These are phyloP conservation scores for Crotalaria pallida DNA, from an alignment of 306 rosid species.

Conservation along the genomic window DNA sequence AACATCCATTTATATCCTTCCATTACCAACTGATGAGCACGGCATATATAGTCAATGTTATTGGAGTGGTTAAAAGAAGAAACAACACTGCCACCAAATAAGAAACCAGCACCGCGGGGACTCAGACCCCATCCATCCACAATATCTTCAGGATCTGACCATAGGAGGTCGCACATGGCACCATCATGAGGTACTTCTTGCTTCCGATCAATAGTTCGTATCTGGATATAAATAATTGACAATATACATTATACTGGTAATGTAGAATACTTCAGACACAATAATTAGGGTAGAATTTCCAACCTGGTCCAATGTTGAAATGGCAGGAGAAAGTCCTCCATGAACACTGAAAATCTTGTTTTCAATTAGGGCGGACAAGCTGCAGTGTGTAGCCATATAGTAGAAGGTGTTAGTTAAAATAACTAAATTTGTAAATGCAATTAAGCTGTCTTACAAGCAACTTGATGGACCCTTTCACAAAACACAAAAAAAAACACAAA, in stretches of 20 bases:
- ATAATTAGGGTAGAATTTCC: slow-evolving; percentile 16
- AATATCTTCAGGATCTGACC: slow-evolving; percentile 99
- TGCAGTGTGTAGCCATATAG: slow-evolving; percentile 31
- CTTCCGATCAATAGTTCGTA: slow-evolving; percentile 89
- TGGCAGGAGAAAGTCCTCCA: slow-evolving; percentile 98
- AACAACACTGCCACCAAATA: slow-evolving; percentile 93
- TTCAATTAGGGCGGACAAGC: slow-evolving; percentile 94
- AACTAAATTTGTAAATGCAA: slow-evolving; percentile 10
- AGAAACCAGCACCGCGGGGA: slow-evolving; percentile 98
- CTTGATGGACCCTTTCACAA: too few relatives aligned
- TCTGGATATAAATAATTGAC: slow-evolving; percentile 39
- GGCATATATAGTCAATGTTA: slow-evolving; percentile 92
- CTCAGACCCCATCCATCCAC: slow-evolving; percentile 98
- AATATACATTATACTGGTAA: slow-evolving; percentile 3
- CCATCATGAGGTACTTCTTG: slow-evolving; percentile 99
- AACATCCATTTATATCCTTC: slow-evolving; percentile 99
- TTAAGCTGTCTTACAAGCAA: slow-evolving; percentile 16
- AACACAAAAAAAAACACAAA: neutral
- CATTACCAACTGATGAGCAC: slow-evolving; percentile 99
- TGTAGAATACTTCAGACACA: neutral
- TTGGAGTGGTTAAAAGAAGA: slow-evolving; percentile 86
- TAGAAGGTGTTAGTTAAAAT: slow-evolving; percentile 2
- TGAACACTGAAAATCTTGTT: slow-evolving; percentile 94
- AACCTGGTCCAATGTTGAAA: slow-evolving; percentile 93
- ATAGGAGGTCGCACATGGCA: slow-evolving; percentile 96